phyloP scores from a whole-genome alignment of 2,329 filamentous ascomycete species.

The Colletotrichum shisoi region DNA sequence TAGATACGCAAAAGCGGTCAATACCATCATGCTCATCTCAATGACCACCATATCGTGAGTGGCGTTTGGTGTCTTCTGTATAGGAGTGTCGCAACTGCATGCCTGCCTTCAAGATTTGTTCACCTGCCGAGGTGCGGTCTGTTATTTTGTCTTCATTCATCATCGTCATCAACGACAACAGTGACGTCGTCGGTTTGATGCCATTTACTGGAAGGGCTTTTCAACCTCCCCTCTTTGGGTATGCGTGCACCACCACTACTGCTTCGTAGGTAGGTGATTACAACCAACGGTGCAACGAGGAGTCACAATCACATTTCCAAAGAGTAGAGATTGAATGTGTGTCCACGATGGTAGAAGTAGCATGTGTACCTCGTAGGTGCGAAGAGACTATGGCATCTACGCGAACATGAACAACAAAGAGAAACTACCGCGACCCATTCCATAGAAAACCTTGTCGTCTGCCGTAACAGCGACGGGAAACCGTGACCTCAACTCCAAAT shows the following conservation, averaged over 20 bases:
- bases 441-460: slow-evolving; percentile 34
- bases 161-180: too few relatives aligned
- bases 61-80: neutral
- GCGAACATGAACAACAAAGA: slow-evolving; percentile 3
- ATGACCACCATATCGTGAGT: neutral
- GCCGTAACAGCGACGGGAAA: slow-evolving; percentile 27
- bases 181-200: too few relatives aligned
- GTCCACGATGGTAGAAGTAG: slow-evolving; percentile 19
- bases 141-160: too few relatives aligned
- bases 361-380: slow-evolving; percentile 15
- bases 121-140: too few relatives aligned
- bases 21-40: neutral
- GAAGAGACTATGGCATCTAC: slow-evolving; percentile 21
- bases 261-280: neutral
- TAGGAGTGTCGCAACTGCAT: neutral
- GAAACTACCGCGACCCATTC: slow-evolving; percentile 9
- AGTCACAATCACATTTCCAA: neutral
- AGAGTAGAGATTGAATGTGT: neutral
- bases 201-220: too few relatives aligned
- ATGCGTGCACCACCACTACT: neutral
- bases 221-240: too few relatives aligned
- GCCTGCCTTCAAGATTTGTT: neutral
- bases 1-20: slow-evolving; percentile 14
- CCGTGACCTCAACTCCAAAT: slow-evolving; percentile 30
- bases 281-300: neutral